Evolutionary conservation across 2,329 filamentous ascomycete genomes (phyloP).

Genomic region (Ophiostoma ips): DNA sequence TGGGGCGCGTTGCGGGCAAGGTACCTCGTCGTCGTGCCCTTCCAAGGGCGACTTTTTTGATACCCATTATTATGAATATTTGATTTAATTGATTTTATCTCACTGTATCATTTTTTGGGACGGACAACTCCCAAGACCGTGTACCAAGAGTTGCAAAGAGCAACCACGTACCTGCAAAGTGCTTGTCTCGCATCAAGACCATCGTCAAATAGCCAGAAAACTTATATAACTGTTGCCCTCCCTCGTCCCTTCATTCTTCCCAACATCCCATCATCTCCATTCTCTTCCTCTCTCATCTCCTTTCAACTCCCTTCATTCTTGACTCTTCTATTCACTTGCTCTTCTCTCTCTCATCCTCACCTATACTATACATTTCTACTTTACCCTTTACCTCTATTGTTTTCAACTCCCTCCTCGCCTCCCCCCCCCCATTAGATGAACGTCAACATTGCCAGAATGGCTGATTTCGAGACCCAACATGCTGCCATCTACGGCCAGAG

Average conservation of each 20-base stretch:
- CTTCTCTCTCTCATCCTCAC: not conserved
- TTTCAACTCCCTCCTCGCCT: not conserved
- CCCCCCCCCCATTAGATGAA: conserved; percentile 15
- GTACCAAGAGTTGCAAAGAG: too few species aligned
- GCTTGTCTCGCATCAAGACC: not conserved
- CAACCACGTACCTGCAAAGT: too few species aligned
- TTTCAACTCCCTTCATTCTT: conserved; percentile 2
- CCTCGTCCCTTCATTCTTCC: conserved; percentile 10
- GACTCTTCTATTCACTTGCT: too few species aligned
- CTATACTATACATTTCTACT: too few species aligned
- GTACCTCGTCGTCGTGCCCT: too few species aligned
- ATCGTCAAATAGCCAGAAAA: not conserved
- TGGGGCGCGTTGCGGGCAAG: too few species aligned
- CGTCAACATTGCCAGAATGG: conserved; percentile 23
- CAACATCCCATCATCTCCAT: conserved; percentile 2
- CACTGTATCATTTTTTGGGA: too few species aligned
- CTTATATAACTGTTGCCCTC: conserved; percentile 6
- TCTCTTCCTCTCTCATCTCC: not conserved
- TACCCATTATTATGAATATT: too few species aligned
- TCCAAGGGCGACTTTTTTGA: too few species aligned
- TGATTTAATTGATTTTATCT: too few species aligned
- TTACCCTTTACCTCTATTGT: not conserved
- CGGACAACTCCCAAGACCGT: too few species aligned
- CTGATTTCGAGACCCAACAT: conserved; percentile 24
- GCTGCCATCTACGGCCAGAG: conserved; percentile 19